Evolutionary conservation across 2,329 filamentous ascomycete species (phyloP).

Genomic region (Tetracladium maxilliforme): DNA sequence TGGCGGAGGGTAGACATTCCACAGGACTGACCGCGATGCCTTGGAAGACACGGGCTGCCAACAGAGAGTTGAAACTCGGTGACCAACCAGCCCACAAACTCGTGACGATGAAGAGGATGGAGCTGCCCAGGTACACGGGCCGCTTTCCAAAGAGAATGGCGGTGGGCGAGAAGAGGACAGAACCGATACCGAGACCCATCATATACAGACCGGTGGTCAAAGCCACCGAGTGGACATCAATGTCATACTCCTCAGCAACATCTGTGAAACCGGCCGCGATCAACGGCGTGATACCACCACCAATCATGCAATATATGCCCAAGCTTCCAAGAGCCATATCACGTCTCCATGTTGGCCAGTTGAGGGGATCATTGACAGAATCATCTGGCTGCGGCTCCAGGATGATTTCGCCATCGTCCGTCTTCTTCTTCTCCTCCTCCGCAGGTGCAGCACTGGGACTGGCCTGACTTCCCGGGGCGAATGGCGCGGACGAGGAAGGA

Average conservation of each 20-base stretch:
- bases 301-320: slow-evolving; percentile 85
- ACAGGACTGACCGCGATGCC: slow-evolving; percentile 81
- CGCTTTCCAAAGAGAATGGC: slow-evolving; percentile 86
- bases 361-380: slow-evolving; percentile 77
- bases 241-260: slow-evolving; percentile 51
- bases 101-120: slow-evolving; percentile 62
- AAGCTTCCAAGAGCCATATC: slow-evolving; percentile 69
- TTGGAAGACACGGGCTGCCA: slow-evolving; percentile 73
- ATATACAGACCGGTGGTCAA: slow-evolving; percentile 88
- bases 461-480: slow-evolving; percentile 4
- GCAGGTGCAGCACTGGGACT: not conserved
- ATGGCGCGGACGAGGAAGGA: slow-evolving; percentile 1
- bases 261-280: slow-evolving; percentile 81
- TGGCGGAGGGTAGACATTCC: slow-evolving; percentile 84
- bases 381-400: slow-evolving; percentile 88
- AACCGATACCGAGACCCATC: slow-evolving; percentile 80
- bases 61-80: slow-evolving; percentile 63
- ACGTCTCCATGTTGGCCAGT: slow-evolving; percentile 74
- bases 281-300: slow-evolving; percentile 82
- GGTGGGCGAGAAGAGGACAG: slow-evolving; percentile 72
- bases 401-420: slow-evolving; percentile 69
- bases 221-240: slow-evolving; percentile 60
- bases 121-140: slow-evolving; percentile 70
- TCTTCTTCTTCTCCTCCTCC: slow-evolving; percentile 50
- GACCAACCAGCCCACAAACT: slow-evolving; percentile 80